A percentile compares a stretch with the other conserved stretches of the same genome.
phyloP scores from a whole-genome alignment of 2,329 filamentous ascomycete species.

The Diplodia seriata region DNA sequence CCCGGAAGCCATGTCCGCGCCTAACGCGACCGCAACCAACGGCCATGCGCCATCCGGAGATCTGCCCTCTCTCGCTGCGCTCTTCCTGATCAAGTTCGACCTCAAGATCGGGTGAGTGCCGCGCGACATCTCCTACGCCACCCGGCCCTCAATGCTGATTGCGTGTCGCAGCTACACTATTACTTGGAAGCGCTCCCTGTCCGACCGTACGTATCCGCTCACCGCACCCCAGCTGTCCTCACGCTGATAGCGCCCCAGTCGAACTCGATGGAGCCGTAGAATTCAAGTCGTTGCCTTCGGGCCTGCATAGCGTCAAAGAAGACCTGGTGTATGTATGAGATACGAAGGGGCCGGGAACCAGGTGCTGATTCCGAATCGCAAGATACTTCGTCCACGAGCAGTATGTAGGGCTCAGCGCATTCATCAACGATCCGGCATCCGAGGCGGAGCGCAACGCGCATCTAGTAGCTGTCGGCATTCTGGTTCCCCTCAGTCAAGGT shows the following conservation, averaged over 20 bases:
- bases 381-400: conserved; percentile 91
- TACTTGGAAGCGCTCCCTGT: conserved; percentile 79
- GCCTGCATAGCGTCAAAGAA: conserved; percentile 83
- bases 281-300: conserved; percentile 94
- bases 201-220: conserved; percentile 62
- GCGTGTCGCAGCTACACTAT: conserved; percentile 70
- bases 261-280: conserved; percentile 85
- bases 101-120: conserved; percentile 79
- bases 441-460: conserved; percentile 83
- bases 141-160: conserved; percentile 11
- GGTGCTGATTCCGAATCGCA: conserved; percentile 26
- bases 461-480: conserved; percentile 88
- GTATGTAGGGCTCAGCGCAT: conserved; percentile 89
- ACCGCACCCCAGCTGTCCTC: background rate
- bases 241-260: conserved; percentile 46
- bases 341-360: no score
- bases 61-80: conserved; percentile 67
- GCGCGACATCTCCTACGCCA: background rate
- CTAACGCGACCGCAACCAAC: conserved; percentile 25
- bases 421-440: conserved; percentile 81
- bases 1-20: conserved; percentile 32
- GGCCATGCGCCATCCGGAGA: conserved; percentile 20
- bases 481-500: conserved; percentile 86
- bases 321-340: conserved; percentile 68
- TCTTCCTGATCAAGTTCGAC: conserved; percentile 91